These are phyloP conservation scores for Umbelopsis sp. DNA, from an alignment of 192 early-diverging fungal genomes.

Conservation along the genomic window DNA sequence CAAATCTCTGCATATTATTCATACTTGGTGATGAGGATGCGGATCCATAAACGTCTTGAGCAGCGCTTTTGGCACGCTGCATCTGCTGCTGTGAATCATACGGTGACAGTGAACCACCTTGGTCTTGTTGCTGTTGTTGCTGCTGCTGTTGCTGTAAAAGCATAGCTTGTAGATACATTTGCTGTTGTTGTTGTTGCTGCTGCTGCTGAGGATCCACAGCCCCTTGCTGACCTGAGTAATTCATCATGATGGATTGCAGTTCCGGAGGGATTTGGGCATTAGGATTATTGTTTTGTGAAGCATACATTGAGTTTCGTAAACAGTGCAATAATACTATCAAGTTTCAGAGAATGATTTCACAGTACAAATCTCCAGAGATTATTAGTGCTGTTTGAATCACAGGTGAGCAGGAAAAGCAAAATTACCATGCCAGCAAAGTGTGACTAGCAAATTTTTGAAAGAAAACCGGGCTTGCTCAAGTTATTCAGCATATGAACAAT, in stretches of 20 bases:
- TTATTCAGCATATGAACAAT: too few relatives aligned
- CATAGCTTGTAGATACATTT: constrained; percentile 2
- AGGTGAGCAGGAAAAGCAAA: too few relatives aligned
- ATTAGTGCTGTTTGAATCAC: too few relatives aligned
- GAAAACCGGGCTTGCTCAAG: too few relatives aligned
- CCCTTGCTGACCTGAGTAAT: constrained; percentile 12
- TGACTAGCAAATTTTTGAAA: too few relatives aligned
- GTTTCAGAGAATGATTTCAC: not conserved
- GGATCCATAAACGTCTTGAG: constrained; percentile 9
- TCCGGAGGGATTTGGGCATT: constrained; percentile 9
- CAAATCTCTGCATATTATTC: constrained; percentile 5
- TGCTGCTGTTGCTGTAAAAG: constrained; percentile 26
- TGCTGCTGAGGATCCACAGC: constrained; percentile 13
- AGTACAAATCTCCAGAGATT: too few relatives aligned
- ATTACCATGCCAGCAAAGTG: too few relatives aligned
- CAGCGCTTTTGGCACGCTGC: constrained; percentile 6
- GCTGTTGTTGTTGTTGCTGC: constrained; percentile 12
- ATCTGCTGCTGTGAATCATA: constrained; percentile 9
- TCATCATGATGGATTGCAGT: constrained; percentile 19
- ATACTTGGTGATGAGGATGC: constrained; percentile 15
- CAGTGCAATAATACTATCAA: not conserved
- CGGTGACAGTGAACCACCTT: not conserved
- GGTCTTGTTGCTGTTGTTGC: constrained; percentile 22
- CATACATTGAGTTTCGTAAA: not conserved
- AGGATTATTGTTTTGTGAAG: not conserved